Conservation (phyloP, 345 rosid species). For the Turritis glabra region DNA sequence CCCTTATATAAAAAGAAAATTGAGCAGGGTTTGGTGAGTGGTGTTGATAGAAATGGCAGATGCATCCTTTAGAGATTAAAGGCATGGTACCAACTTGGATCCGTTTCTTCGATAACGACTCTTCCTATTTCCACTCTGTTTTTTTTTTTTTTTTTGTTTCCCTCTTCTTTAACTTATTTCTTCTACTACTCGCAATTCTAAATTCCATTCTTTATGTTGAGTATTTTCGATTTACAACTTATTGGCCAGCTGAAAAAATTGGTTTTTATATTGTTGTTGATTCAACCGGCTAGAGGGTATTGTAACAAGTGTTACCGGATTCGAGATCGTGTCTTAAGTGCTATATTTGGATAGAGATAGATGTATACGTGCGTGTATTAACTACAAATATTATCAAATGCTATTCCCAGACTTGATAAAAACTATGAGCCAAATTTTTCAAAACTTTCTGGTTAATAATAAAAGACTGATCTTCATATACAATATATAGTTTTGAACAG, state of each 20-base stretch:
- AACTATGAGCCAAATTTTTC: too few species aligned
- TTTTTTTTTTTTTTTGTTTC: neutral
- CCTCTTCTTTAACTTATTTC: neutral
- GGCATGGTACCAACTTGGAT: slow-evolving; percentile 29
- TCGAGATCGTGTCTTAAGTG: neutral
- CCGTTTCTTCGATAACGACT: slow-evolving; percentile 28
- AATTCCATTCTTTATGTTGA: neutral
- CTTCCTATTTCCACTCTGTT: slow-evolving; percentile 19
- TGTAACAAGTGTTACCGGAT: neutral
- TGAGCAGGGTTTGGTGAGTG: slow-evolving; percentile 13
- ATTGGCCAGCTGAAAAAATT: neutral
- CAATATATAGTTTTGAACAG: too few species aligned
- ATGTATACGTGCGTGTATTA: too few species aligned
- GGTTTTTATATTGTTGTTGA: neutral
- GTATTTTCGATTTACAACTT: neutral
- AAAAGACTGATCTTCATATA: too few species aligned
- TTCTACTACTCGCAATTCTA: slow-evolving; percentile 2
- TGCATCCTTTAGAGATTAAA: slow-evolving; percentile 19
- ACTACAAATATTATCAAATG: too few species aligned
- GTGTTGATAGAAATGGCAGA: slow-evolving; percentile 19
- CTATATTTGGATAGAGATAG: neutral
- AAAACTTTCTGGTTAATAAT: neutral
- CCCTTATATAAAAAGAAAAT: neutral
- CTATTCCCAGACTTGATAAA: too few species aligned
- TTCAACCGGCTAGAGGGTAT: neutral